These are phyloP conservation scores for Solanum bulbocastanum DNA, from an alignment of 257 asterid species.

Conservation along the genomic window DNA sequence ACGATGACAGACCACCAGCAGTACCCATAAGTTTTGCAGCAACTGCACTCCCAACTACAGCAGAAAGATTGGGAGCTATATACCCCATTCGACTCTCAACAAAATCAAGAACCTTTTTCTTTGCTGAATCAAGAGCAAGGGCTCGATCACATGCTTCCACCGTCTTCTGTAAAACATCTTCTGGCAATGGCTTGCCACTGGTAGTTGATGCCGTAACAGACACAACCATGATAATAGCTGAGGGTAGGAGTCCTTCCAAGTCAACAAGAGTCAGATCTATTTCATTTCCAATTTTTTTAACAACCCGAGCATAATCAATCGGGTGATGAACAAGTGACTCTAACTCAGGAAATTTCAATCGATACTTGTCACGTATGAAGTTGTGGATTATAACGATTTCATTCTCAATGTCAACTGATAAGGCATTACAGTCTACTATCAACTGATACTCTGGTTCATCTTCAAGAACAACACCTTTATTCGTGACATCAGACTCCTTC, in stretches of 20 bases:
- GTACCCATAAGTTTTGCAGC: slow-evolving; percentile 98
- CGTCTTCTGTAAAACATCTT: slow-evolving; percentile 75
- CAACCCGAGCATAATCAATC: slow-evolving; percentile 90
- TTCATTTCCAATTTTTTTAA: slow-evolving; percentile 81
- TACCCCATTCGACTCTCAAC: slow-evolving; percentile 97
- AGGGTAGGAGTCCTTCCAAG: slow-evolving; percentile 90
- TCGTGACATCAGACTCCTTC: slow-evolving; percentile 45
- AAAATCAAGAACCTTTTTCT: slow-evolving; percentile 87
- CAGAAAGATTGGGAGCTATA: slow-evolving; percentile 94
- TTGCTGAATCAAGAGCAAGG: slow-evolving; percentile 64
- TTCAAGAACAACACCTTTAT: slow-evolving; percentile 56
- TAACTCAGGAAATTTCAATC: slow-evolving; percentile 88
- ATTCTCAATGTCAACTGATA: slow-evolving; percentile 92
- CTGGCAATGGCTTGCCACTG: slow-evolving; percentile 96
- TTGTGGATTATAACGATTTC: slow-evolving; percentile 87
- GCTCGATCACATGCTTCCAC: slow-evolving; percentile 92
- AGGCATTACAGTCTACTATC: slow-evolving; percentile 83
- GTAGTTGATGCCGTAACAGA: slow-evolving; percentile 98
- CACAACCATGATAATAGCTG: slow-evolving; percentile 92
- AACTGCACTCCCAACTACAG: slow-evolving; percentile 93
- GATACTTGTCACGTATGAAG: slow-evolving; percentile 92
- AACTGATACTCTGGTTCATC: slow-evolving; percentile 96
- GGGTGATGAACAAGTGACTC: slow-evolving; percentile 97
- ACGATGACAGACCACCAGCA: slow-evolving; percentile 84
- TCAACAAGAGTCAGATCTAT: slow-evolving; percentile 89